Evolutionary conservation across 768 basidiomycete genomes (phyloP).

Genomic region (Rhodotorula kratochvilovae): DNA sequence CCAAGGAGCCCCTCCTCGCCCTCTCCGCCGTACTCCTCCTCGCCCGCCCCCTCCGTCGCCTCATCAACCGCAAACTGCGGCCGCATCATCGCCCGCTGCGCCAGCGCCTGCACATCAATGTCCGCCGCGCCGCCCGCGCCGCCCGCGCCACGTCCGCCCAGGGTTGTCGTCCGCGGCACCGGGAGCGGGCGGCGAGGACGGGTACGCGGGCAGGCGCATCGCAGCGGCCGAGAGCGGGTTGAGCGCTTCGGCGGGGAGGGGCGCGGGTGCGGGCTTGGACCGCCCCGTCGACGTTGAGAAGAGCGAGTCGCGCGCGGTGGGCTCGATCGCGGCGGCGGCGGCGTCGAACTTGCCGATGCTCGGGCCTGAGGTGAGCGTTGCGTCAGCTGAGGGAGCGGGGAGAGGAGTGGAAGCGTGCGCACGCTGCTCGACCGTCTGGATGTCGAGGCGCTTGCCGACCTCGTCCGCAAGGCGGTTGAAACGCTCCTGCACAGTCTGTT

Average conservation of each 20-base stretch:
- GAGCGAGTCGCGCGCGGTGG: conserved; percentile 79
- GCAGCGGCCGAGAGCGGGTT: conserved; percentile 34
- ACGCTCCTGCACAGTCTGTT: conserved; percentile 54
- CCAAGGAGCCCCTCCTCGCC: conserved; percentile 39
- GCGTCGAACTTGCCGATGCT: conserved; percentile 80
- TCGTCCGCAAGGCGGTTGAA: conserved; percentile 91
- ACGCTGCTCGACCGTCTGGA: conserved; percentile 64
- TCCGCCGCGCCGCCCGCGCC: conserved; percentile 43
- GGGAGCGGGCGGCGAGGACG: not conserved
- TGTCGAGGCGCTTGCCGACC: conserved; percentile 88
- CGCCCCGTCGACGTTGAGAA: conserved; percentile 48
- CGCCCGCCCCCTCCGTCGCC: conserved; percentile 62
- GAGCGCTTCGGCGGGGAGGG: not conserved
- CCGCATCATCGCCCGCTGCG: conserved; percentile 57
- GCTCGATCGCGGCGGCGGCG: conserved; percentile 62
- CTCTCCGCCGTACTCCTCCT: conserved; percentile 41
- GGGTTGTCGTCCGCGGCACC: conserved; percentile 15
- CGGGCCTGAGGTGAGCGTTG: conserved; percentile 57
- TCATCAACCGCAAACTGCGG: conserved; percentile 97
- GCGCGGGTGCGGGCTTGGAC: not conserved
- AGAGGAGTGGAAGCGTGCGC: not conserved
- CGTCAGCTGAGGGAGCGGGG: conserved; percentile 47
- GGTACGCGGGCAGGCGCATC: conserved; percentile 34
- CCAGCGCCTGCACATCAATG: conserved; percentile 48
- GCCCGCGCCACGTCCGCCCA: conserved; percentile 29